These are phyloP conservation scores for Saprolegnia diclina DNA, from an alignment of 352 stramenopile species.

Conservation along the genomic window DNA sequence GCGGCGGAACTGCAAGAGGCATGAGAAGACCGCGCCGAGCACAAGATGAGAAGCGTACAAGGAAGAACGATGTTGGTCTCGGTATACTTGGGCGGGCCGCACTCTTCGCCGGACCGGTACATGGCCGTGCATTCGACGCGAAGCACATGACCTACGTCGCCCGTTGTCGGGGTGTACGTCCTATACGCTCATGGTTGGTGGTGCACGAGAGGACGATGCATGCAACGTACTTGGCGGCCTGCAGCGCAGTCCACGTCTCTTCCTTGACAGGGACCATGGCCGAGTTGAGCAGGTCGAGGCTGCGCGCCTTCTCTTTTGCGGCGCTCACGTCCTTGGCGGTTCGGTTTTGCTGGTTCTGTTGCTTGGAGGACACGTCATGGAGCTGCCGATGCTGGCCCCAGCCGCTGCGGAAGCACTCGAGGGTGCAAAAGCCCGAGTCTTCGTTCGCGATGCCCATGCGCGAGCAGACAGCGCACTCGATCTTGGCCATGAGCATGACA, in stretches of 20 bases:
- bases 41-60: slow-evolving; percentile 42
- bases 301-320: slow-evolving; percentile 8
- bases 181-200: slow-evolving; percentile 32
- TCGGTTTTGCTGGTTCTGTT: slow-evolving; percentile 11
- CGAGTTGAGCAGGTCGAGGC: slow-evolving; percentile 27
- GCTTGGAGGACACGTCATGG: slow-evolving; percentile 36
- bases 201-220: neutral
- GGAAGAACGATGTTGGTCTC: slow-evolving; percentile 82
- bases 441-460: slow-evolving; percentile 56
- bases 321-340: neutral
- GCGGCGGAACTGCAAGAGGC: slow-evolving; percentile 54
- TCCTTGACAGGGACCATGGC: slow-evolving; percentile 34
- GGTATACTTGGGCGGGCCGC: slow-evolving; percentile 60
- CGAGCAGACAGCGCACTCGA: slow-evolving; percentile 67
- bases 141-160: slow-evolving; percentile 73
- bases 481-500: slow-evolving; percentile 57
- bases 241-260: slow-evolving; percentile 61
- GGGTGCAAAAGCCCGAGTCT: slow-evolving; percentile 61
- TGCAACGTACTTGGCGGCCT: slow-evolving; percentile 50
- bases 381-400: slow-evolving; percentile 67
- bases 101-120: slow-evolving; percentile 21
- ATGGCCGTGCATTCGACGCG: slow-evolving; percentile 71
- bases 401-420: slow-evolving; percentile 56
- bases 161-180: slow-evolving; percentile 57
- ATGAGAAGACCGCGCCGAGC: neutral